phyloP scores from a whole-genome alignment of 2,329 filamentous ascomycete genomes.

The Sporothrix pseudoabietina region DNA sequence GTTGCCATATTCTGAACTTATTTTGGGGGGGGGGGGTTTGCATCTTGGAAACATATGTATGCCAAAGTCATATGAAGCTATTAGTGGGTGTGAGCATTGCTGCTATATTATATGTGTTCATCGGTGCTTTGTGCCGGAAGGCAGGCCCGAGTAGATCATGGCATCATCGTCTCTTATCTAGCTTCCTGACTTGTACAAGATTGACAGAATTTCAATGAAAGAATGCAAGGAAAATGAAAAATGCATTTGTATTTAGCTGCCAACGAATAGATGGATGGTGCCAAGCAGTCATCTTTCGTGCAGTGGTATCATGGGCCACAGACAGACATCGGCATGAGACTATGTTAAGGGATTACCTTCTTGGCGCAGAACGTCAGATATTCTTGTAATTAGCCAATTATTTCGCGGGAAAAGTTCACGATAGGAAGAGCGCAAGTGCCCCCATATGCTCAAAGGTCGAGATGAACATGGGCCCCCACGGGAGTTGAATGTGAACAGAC shows the following conservation, averaged over 20 bases:
- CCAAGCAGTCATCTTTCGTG: neutral
- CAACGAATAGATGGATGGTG: neutral
- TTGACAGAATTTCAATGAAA: neutral
- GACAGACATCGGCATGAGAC: neutral
- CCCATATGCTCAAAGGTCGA: neutral
- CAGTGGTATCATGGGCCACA: neutral
- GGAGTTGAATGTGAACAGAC: neutral
- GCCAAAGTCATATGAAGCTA: no score
- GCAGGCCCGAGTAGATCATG: neutral
- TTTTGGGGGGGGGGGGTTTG: no score
- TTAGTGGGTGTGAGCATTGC: neutral
- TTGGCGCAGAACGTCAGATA: neutral
- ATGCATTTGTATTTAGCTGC: neutral
- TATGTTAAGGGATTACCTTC: neutral
- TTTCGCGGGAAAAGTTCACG: fast-evolving
- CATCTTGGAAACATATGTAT: no score
- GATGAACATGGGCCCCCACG: neutral
- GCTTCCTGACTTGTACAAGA: no score
- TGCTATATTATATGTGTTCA: neutral
- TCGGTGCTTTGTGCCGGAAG: neutral
- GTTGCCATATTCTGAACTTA: no score
- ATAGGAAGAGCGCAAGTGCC: neutral
- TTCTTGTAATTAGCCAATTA: neutral
- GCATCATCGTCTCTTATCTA: neutral
- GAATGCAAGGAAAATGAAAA: neutral